Base-by-base conservation (phyloP, 31 red algal species). In the Odonthalia washingtoniensis region DNA sequence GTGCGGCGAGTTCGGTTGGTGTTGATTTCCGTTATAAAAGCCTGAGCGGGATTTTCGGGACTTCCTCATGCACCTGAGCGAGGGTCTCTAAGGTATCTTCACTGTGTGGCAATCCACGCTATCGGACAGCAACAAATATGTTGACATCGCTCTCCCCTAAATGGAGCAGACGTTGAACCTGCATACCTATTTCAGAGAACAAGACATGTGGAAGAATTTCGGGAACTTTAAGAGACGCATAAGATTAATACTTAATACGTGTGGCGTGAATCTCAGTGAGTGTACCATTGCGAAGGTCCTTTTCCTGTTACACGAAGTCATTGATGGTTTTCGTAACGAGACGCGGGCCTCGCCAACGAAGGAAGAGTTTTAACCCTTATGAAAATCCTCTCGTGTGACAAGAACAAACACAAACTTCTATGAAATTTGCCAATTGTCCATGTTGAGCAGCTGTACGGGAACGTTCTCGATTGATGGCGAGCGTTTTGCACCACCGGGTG, bases 241-340 rank as follows among this genome's bases (percentile, higher is more conserved):
- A 14, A 24, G 14, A 61, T 17, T 61, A 24, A 24, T 17, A 61
- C 24, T 61, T 61, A 24, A 61, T 14, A 17, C 52, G 14, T 61
- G 52, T 17, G 24, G 52, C 67, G 31, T 72, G 14, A 27, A 72
- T 14, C 28, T 72, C 28, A 14, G 16, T 33, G n/a, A 33, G 31
- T 72, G 16, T 16, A 14, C 67, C 67, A 30, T 21, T 72, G 17
- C 67, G 28, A 14, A 72, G 67, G 32, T 72, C 67, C 31, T 72
- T 14, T 14, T 27, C 67, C 32, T 30, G 14, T 14, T 32, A 72
- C 18, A 72, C 67, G 67, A 27, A 72, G 14, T 72, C 67, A 32
- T 72, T 72, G 31, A 30, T 27, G 18, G n/a, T 14, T 33, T 21
- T 72, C 16, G 32, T 21, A 14, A 72, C 28, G 67, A 14, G 67